A percentile compares a stretch with the other conserved stretches of the same genome.
phyloP scores from a whole-genome alignment of 441 rosid species.

The Gossypium davidsonii region DNA sequence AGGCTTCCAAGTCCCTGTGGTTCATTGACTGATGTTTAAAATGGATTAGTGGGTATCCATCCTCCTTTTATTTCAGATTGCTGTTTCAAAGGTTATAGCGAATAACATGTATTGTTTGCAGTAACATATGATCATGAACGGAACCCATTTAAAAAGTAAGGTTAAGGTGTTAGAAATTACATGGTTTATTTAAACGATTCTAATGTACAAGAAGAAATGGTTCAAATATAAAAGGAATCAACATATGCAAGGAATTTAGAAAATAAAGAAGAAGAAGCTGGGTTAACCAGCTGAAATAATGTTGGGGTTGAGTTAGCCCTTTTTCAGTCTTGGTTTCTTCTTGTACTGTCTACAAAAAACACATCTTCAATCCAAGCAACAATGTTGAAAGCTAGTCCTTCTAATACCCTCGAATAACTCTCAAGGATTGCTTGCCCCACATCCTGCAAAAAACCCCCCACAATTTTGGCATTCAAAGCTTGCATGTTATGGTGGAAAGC shows the following conservation, averaged over 20 bases:
- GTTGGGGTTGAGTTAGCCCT: constrained; percentile 15
- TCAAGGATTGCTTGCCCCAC: constrained; percentile 85
- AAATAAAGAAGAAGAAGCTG: constrained; percentile 1
- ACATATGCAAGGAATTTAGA: neutral
- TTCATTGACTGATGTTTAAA: constrained; percentile 32
- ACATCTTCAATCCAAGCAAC: constrained; percentile 97
- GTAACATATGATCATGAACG: neutral
- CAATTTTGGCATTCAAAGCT: neutral
- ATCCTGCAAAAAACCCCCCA: constrained; percentile 46
- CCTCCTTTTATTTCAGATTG: neutral
- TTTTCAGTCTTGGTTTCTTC: constrained; percentile 40
- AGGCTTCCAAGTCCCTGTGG: constrained; percentile 9
- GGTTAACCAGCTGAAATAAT: neutral
- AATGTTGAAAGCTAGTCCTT: constrained; percentile 87
- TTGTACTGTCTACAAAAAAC: constrained; percentile 65
- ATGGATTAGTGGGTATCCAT: neutral
- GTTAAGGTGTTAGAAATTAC: neutral
- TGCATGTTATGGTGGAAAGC: neutral
- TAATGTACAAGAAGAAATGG: neutral
- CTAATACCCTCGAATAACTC: constrained; percentile 90
- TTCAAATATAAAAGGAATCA: neutral
- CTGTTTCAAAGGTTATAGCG: neutral
- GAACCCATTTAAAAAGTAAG: neutral
- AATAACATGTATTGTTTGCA: neutral
- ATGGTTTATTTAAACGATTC: neutral